phyloP scores from a whole-genome alignment of 345 rosid genomes.

The Rhizophora apiculata region DNA sequence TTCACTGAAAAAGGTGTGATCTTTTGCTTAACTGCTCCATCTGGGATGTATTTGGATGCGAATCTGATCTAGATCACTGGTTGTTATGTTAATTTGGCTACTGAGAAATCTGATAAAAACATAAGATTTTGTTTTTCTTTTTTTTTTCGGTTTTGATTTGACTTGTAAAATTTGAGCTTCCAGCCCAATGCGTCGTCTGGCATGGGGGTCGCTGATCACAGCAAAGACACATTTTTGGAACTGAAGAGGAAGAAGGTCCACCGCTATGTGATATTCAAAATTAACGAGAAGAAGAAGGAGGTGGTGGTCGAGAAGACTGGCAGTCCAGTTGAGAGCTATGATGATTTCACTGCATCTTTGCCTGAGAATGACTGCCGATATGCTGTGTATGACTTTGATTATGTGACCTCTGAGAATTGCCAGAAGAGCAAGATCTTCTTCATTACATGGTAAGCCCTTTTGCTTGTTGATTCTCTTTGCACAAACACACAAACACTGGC shows the following conservation, averaged over 20 bases:
- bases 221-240: constrained; percentile 23
- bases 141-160: too few relatives aligned
- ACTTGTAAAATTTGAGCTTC: background rate
- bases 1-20: too few relatives aligned
- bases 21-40: too few relatives aligned
- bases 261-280: constrained; percentile 11
- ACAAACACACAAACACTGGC: background rate
- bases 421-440: constrained; percentile 16
- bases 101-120: too few relatives aligned
- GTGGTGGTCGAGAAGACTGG: constrained; percentile 15
- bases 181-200: constrained; percentile 25
- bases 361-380: constrained; percentile 12
- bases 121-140: too few relatives aligned
- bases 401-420: constrained; percentile 10
- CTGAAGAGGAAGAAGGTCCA: constrained; percentile 9
- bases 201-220: constrained; percentile 30
- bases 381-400: constrained; percentile 13
- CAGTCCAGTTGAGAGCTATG: constrained; percentile 10
- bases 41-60: too few relatives aligned
- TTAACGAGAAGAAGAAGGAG: constrained; percentile 11
- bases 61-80: too few relatives aligned
- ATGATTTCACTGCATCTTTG: constrained; percentile 8
- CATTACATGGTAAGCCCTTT: constrained; percentile 6
- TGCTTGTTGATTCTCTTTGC: background rate
- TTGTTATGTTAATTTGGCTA: too few relatives aligned